Base-by-base conservation (phyloP, 129 eudicot genomes). In the Saussurea involucrata region DNA sequence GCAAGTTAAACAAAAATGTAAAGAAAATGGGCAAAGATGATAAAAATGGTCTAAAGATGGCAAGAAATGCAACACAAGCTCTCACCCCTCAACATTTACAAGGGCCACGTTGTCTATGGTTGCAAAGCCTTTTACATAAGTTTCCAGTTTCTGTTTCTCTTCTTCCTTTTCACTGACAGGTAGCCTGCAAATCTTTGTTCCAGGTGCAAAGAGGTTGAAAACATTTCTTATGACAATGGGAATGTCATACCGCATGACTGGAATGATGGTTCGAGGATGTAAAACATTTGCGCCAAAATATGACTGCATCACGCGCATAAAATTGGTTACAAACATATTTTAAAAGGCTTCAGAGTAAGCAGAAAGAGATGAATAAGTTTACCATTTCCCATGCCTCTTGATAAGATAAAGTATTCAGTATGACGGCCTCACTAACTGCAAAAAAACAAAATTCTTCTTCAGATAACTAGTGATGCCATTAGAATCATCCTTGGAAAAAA, bases 381-480 rank as follows among this genome's bases (percentile, higher is more conserved):
- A 95, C 99, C 99, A 95, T 95, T 87, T 95, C 99, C 99, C 99
- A 95, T 69, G 99, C 99, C 88, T 95, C 97, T 85, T 95, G 99
- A 84, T 95, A 95, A 55, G 99, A 92, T 67, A 92, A 81, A 27
- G 84, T 82, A 81, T 88, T 71, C 78, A 95, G 81, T 74, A 95
- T 79, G 77, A 95, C 99, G 73, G 99, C 99, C 86, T 95, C 99
- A 81, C 88, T 92, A 81, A 95, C 99, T 95, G 94, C 84, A 81
- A 64, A 76, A 67, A 6, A 74, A 24, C 63, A 6, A 74, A 24
- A 4, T 44, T 31, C 9, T 21, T 34, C 63, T 63, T 76, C 79
- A 78, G 83, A 74, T 66, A 46, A 24, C 69, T 63, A 77, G 18
- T 36, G 49, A 78, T 60, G 18, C 72, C 55, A 44, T 2, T 44